Base-by-base conservation (phyloP, 306 rosid genomes). In the Acacia melanoxylon region DNA sequence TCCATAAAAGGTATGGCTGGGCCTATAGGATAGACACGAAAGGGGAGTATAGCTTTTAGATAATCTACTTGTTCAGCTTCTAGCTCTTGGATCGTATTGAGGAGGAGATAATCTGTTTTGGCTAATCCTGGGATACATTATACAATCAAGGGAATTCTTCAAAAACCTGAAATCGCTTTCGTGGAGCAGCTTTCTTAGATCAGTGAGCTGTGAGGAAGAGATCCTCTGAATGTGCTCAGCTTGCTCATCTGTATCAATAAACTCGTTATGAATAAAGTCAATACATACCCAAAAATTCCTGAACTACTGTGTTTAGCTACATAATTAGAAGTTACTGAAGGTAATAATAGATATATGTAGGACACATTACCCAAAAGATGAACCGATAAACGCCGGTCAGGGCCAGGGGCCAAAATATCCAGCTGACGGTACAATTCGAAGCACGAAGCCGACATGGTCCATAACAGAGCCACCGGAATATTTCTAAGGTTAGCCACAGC, bases 1-100 rank as follows among this genome's bases (percentile, higher is more conserved):
- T 79, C 85, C 15, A 91, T 72, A 48, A 88, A 79, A 16, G 89
- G 91, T 67, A 86, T 85, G 27, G 87, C 81, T 41, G 93, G 95
- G 48, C 93, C 91, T 74, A 88, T 65, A 19, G 90, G 83, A 80
- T 79, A 89, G 41, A 91, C 54, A 3, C 86, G 91, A 68, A 85
- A 85, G 41, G 89, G 54, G 61, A 77, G 78, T 29, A 78, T 78
- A 4, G 87, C 71, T 65, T 71, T 83, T 46, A 91, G 68, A 63
- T 78, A 56, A 72, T 85, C 75, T 40, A 88, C 77, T 40, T 70
- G 75, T 83, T 78, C 75, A 4, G 80, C 14, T 75, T 91, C 95
- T 3, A 91, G 58, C 72, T 89, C 90, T 20, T 88, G 84, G n/a
- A 89, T 80, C 12, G 91, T 81, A 52, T 87, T 83, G 54, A 88